A percentile compares a stretch with the other conserved stretches of the same genome.
Evolutionary conservation across 805 yeast genomes (phyloP).

Genomic region (Wickerhamiella domercqiae): DNA sequence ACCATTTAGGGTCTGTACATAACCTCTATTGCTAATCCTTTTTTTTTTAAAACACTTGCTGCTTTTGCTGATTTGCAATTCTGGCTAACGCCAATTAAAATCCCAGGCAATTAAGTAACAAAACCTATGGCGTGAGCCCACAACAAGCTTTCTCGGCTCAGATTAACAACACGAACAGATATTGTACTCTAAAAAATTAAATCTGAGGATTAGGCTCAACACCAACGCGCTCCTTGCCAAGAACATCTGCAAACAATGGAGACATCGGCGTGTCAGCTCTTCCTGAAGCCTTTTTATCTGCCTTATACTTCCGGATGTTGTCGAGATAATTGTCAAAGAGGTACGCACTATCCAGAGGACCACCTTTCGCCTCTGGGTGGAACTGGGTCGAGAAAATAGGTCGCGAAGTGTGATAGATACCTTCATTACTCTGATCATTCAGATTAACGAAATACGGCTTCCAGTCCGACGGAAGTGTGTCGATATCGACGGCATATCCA

Average conservation of each 20-base stretch:
- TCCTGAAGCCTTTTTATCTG: constrained; percentile 29
- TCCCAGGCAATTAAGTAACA: no score
- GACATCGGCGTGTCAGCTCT: constrained; percentile 27
- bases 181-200: no score
- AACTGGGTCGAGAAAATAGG: constrained; percentile 96
- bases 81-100: background rate
- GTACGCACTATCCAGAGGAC: constrained; percentile 86
- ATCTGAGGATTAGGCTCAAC: constrained; percentile 27
- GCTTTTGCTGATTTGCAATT: no score
- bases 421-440: constrained; percentile 94
- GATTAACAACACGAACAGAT: no score
- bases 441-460: constrained; percentile 81
- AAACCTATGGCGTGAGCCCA: no score
- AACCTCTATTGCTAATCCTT: background rate
- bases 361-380: constrained; percentile 99
- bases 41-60: background rate
- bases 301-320: constrained; percentile 45
- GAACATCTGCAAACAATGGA: constrained; percentile 28
- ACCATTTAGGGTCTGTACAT: background rate
- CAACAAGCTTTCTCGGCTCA: no score
- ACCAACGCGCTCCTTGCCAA: constrained; percentile 30
- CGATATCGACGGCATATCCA: constrained; percentile 89
- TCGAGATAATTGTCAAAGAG: constrained; percentile 81
- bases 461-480: constrained; percentile 60
- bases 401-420: constrained; percentile 74